These are phyloP conservation scores for Eucalyptus fibrosa DNA, from an alignment of 345 rosid species.

Conservation along the genomic window DNA sequence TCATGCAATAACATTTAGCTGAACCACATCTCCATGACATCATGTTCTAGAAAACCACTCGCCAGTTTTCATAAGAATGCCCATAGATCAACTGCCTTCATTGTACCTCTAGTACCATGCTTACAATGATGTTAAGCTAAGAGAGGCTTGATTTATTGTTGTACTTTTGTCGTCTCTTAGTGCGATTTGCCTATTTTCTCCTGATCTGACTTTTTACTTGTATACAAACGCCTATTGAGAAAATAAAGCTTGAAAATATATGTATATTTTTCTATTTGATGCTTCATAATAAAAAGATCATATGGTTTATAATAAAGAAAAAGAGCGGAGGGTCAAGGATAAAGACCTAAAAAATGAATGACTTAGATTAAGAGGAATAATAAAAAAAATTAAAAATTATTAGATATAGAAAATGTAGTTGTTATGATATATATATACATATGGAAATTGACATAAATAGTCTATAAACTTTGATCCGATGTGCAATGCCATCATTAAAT, in stretches of 20 bases:
- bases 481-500: fast-evolving
- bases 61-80: not conserved
- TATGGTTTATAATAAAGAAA: too few species aligned
- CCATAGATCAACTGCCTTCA: not conserved
- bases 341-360: not conserved
- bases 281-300: not conserved
- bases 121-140: not conserved
- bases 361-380: too few species aligned
- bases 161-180: not conserved
- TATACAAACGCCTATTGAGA: not conserved
- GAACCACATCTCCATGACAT: not conserved
- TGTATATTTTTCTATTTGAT: too few species aligned
- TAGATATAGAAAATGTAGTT: not conserved
- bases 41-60: not conserved
- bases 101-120: not conserved
- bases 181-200: not conserved
- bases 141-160: not conserved
- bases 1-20: not conserved
- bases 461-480: fast-evolving
- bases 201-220: not conserved
- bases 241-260: not conserved
- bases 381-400: too few species aligned
- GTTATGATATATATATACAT: too few species aligned
- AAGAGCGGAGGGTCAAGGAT: not conserved
- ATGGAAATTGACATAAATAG: not conserved